Evolutionary conservation across 2,329 filamentous ascomycete genomes (phyloP).

Genomic region (Neopestalotiopsis rosae): DNA sequence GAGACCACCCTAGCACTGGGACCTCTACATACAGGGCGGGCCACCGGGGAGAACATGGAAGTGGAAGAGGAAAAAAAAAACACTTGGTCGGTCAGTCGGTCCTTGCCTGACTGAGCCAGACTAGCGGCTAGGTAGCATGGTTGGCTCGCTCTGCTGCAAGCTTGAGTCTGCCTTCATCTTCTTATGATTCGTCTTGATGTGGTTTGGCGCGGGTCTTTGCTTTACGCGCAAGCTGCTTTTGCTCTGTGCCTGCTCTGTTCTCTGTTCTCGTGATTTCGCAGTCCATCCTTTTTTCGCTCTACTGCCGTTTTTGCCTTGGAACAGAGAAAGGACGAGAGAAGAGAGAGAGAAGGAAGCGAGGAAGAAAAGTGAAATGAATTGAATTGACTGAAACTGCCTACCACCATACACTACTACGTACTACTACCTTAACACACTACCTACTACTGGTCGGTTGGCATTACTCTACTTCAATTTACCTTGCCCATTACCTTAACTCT

Average conservation of each 20-base stretch:
- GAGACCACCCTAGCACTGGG: background rate
- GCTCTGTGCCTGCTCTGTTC: background rate
- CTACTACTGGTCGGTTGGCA: background rate
- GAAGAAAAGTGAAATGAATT: background rate
- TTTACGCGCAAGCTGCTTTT: background rate
- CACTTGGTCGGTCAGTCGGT: background rate
- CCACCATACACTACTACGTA: background rate
- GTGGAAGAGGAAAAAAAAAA: too few species aligned
- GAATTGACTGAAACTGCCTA: conserved; percentile 1
- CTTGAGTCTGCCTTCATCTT: background rate
- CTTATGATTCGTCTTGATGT: background rate
- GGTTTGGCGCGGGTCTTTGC: background rate
- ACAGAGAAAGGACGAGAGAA: background rate
- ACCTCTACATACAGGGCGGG: background rate
- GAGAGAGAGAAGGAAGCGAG: too few species aligned
- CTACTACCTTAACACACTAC: background rate
- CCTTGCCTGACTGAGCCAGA: background rate
- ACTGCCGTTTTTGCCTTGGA: background rate
- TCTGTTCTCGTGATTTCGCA: background rate
- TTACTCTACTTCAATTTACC: too few species aligned
- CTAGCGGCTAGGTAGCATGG: background rate
- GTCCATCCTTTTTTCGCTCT: background rate
- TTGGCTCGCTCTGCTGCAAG: background rate
- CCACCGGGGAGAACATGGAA: background rate
- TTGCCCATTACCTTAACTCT: background rate